Evolutionary conservation across 2,329 filamentous ascomycete species (phyloP), one percentile per base, ranked within the genome.

Genomic region (Beauveria caledonica): DNA sequence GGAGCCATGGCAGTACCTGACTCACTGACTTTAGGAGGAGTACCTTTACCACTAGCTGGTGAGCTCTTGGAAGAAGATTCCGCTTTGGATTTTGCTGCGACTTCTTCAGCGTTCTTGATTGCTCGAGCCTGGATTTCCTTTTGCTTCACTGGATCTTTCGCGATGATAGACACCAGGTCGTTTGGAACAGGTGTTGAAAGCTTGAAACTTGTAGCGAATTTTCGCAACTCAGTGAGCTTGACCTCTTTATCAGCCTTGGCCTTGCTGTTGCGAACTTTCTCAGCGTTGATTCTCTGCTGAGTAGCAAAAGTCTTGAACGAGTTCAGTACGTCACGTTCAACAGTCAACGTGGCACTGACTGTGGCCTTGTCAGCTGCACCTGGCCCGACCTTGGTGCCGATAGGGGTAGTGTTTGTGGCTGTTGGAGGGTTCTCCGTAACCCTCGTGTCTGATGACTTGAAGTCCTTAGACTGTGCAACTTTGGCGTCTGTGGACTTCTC

Each of bases 121-220:
- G 91, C 91, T 73, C 92, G 95, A 67, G 92, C 88, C 69, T 96
- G 88, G 64, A 99, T 97, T 70, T 92, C 86, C 68, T 92, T 86
- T 74, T 97, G 94, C 77, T 97, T 99, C 50, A 79, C 82, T n/a
- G 92, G 92, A 70, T 99, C 94, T 72, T 97, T 99, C 62, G 94
- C 93, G 63, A 99, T 88, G 66, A 99, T 99, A 1, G 90, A 88
- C 29, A 99, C 92, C 40, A 99, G 77, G 73, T 99, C 94, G 56
- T 84, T 86, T 1, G 94, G 94, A 11, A 99, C 92, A 6, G 92
- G 92, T 3, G 93, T 97, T 54, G 89, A 88, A 19, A 99, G 83
- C 76, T 97, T 97, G 80, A 99, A 99, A 70, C 84, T 94, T 66
- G 87, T 84, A 1, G 94, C 91, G 73, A 99, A 99, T 70, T 93